A percentile compares a stretch with the other conserved stretches of the same genome.
Conservation (phyloP, 306 rosid species). For the Ceratonia siliqua region DNA sequence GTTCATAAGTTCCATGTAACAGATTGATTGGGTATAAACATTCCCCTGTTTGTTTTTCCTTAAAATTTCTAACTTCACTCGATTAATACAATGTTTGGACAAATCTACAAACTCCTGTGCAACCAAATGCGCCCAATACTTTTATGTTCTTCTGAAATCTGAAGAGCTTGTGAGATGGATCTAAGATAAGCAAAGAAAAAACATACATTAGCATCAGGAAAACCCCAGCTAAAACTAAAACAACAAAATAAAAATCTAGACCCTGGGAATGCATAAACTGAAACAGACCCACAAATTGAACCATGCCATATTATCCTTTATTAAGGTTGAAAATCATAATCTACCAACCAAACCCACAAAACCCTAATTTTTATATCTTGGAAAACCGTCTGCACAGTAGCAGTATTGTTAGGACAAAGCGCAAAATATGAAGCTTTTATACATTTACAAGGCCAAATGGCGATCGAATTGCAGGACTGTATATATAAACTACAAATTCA, state of each 20-base stretch:
- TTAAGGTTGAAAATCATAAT: not conserved
- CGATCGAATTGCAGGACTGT: conserved; percentile 5
- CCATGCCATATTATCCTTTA: not conserved
- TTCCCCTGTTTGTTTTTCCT: not conserved
- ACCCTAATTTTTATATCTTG: conserved; percentile 38
- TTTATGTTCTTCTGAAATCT: conserved; percentile 35
- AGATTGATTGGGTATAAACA: not conserved
- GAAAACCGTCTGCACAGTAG: conserved; percentile 9
- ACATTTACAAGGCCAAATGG: not conserved
- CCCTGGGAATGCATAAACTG: not conserved
- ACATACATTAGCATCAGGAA: conserved; percentile 27
- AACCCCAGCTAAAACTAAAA: conserved; percentile 2
- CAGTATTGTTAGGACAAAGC: not conserved
- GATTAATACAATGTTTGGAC: conserved; percentile 3
- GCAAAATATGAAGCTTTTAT: not conserved
- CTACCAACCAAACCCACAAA: not conserved
- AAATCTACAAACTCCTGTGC: conserved; percentile 28
- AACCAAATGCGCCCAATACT: conserved; percentile 31
- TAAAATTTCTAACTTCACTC: conserved; percentile 20
- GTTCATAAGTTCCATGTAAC: conserved; percentile 29
- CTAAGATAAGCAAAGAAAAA: conserved; percentile 36
- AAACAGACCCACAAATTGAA: conserved; percentile 13
- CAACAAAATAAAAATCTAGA: not conserved
- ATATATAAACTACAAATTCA: not conserved
- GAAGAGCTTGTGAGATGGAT: conserved; percentile 38